A percentile compares a stretch with the other conserved stretches of the same genome.
Evolutionary conservation across 805 yeast species (phyloP).

Genomic region (Cephaloascus fragrans): DNA sequence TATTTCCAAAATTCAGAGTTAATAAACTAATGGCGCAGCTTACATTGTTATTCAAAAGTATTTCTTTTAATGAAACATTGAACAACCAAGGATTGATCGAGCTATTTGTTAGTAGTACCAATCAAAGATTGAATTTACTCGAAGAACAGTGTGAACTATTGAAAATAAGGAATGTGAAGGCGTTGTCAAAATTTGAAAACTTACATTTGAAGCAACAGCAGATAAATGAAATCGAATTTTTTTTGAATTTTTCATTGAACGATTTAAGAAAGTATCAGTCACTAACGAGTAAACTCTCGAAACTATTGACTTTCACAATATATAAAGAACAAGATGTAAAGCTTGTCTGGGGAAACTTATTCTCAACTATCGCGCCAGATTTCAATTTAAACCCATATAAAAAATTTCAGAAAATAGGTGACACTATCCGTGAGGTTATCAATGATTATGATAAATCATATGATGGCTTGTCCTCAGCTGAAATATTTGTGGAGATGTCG

Average conservation of each 20-base stretch:
- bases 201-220: constrained; percentile 8
- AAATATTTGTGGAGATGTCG: neutral
- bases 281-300: constrained; percentile 23
- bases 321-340: constrained; percentile 22
- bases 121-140: neutral
- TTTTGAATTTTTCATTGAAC: constrained; percentile 32
- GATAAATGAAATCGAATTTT: constrained; percentile 32
- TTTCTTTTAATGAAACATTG: constrained; percentile 26
- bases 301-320: constrained; percentile 20
- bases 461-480: neutral
- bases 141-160: neutral
- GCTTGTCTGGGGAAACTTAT: constrained; percentile 9
- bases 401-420: too few species aligned
- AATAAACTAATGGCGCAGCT: constrained; percentile 38
- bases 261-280: constrained; percentile 26
- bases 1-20: constrained; percentile 32
- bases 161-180: neutral
- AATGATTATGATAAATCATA: neutral
- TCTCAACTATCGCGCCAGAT: neutral
- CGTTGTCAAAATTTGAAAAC: constrained; percentile 10
- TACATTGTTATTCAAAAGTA: constrained; percentile 36
- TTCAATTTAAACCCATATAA: too few species aligned
- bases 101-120: constrained; percentile 21
- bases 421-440: too few species aligned
- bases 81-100: constrained; percentile 25